A percentile compares a stretch with the other conserved stretches of the same genome.
Evolutionary conservation across 768 basidiomycete genomes (phyloP).

Genomic region (Trametes villosa): DNA sequence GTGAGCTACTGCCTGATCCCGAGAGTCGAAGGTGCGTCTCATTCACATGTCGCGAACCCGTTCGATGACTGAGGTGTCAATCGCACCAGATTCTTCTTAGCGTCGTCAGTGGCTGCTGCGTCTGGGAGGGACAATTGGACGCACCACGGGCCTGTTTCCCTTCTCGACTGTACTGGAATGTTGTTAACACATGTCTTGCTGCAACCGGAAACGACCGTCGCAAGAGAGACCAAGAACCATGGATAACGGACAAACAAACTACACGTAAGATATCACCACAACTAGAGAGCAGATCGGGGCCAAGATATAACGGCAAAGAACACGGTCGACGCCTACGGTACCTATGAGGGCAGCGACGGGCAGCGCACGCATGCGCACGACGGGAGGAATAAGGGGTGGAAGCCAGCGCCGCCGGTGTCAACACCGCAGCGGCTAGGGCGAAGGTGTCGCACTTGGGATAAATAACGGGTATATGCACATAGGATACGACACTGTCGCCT

Average conservation of each 20-base stretch:
- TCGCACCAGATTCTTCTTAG: too few relatives aligned
- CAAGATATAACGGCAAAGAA: neutral
- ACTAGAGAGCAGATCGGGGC: neutral
- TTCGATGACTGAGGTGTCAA: too few relatives aligned
- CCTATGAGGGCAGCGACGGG: neutral
- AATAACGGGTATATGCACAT: conserved; percentile 17
- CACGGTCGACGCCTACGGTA: neutral
- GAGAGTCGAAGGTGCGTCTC: too few relatives aligned
- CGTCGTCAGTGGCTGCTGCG: too few relatives aligned
- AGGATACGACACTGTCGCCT: conserved; percentile 21
- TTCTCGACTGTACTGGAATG: too few relatives aligned
- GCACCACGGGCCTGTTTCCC: too few relatives aligned
- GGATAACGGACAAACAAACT: neutral
- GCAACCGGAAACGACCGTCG: neutral
- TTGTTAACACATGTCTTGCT: neutral
- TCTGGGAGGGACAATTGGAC: too few relatives aligned
- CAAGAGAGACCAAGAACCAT: neutral
- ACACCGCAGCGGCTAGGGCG: conserved; percentile 3
- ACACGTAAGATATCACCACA: conserved; percentile 6
- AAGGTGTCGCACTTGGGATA: conserved; percentile 13
- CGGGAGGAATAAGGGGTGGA: neutral
- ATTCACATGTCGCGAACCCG: too few relatives aligned
- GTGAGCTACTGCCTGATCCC: too few relatives aligned
- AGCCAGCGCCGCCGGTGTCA: neutral
- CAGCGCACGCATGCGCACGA: conserved; percentile 6